Evolutionary conservation across 352 stramenopile genomes (phyloP), one percentile per base, ranked within the genome.

Genomic region (Phytopythium kandeliae): DNA sequence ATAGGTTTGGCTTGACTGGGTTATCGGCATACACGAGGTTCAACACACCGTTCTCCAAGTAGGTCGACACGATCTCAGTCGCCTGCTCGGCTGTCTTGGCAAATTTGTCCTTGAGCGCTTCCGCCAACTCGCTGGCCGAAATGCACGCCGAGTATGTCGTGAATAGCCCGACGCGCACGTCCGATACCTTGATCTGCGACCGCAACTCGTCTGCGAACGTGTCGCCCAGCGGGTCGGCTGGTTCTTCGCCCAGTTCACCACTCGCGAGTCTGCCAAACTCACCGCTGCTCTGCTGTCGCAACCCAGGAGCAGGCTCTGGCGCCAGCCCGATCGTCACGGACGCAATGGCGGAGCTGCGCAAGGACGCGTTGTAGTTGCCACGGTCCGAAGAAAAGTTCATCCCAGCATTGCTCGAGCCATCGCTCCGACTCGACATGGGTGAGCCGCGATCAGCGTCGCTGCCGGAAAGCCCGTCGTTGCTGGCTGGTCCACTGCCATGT

Each of bases 111-210:
- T 78, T 83, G 30, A 92, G 48, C 3, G 75, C 54, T 26, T 64
- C 62, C 34, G 74, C 53, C 46, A 92, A 48, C 47, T 78, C 66
- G 52, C 72, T 69, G 1, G 65, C 76, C 8, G 76, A 73, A 25
- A 83, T 57, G 17, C 78, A 89, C 2, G 76, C 65, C 7, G 71
- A 75, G 50, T 86, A 83, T 0, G 76, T 85, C 25, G 81, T 88
- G 26, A 92, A 92, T 37, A 92, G 71, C 0, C 81, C 81, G 6
- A 81, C 62, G 46, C 81, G 76, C 49, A 89, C 60, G 46, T 89
- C 73, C 0, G 66, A 51, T 42, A 92, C 67, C 17, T 62, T 65
- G 21, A 89, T 64, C 28, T 77, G 63, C 0, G 76, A 51, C 8
- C 81, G 81, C 15, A 92, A 43, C 31, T 86, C 75, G 40, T 92